Percentiles rank a stretch among this genome's conserved stretches.
phyloP scores from a whole-genome alignment of 257 asterid genomes.

The Petrea volubilis region DNA sequence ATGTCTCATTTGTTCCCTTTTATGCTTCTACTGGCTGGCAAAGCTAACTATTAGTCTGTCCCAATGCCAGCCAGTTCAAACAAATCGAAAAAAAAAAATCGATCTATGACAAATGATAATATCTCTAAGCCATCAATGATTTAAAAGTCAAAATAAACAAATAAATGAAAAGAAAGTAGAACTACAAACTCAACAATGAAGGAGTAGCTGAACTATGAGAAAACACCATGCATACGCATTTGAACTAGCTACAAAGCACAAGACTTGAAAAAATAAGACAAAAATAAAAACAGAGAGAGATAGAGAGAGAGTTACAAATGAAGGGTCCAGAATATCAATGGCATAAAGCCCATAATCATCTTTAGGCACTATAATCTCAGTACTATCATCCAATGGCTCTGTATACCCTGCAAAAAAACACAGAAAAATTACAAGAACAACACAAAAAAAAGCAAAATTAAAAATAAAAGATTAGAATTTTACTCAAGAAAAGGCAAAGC shows the following conservation, averaged over 20 bases:
- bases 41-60: not conserved
- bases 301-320: conserved; percentile 50
- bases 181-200: not conserved
- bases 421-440: not conserved
- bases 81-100: not conserved
- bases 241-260: not conserved
- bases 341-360: conserved; percentile 97
- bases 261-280: not conserved
- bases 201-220: not conserved
- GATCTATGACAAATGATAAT: not conserved
- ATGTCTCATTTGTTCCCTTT: not conserved
- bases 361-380: conserved; percentile 79
- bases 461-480: not conserved
- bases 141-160: not conserved
- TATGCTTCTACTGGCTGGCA: not conserved
- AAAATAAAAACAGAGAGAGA: not conserved
- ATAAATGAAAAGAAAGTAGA: no score
- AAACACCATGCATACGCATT: not conserved
- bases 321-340: conserved; percentile 95
- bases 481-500: not conserved
- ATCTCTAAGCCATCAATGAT: not conserved
- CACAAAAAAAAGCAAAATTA: no score
- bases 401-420: conserved; percentile 64
- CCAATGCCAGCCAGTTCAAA: not conserved
- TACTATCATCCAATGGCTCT: conserved; percentile 67